A percentile compares a stretch with the other conserved stretches of the same genome.
phyloP scores from a whole-genome alignment of 2,329 filamentous ascomycete species.

The Esteya vermicola region DNA sequence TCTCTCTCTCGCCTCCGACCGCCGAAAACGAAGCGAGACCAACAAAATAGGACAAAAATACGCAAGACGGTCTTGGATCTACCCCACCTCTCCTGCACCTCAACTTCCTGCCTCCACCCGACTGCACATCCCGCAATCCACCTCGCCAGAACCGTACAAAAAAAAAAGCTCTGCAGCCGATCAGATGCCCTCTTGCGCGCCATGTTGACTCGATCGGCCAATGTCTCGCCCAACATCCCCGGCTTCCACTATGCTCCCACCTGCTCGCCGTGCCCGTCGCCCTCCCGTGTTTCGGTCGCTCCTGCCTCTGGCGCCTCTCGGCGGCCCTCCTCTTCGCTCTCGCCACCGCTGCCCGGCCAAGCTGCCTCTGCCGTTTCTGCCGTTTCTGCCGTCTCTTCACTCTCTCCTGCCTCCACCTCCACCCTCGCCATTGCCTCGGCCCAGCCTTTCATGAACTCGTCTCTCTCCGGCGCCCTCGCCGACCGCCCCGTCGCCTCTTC shows the following conservation, averaged over 20 bases:
- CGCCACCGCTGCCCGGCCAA: not conserved
- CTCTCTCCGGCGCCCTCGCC: conserved; percentile 1
- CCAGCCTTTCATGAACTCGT: not conserved
- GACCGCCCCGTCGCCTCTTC: not conserved
- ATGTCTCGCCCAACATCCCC: conserved; percentile 34
- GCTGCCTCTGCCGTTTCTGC: conserved; percentile 9
- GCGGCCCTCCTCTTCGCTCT: conserved; percentile 7
- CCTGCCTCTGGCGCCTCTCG: conserved; percentile 4
- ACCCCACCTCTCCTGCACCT: too few species aligned
- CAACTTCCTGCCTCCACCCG: too few species aligned
- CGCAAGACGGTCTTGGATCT: too few species aligned
- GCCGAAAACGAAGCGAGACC: too few species aligned
- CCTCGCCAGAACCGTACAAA: not conserved
- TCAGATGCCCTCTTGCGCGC: conserved; percentile 6
- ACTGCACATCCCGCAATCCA: too few species aligned
- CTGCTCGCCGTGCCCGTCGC: conserved; percentile 26
- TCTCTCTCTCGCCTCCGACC: too few species aligned
- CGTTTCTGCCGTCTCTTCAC: too few species aligned
- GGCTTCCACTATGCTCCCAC: conserved; percentile 32
- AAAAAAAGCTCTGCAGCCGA: not conserved
- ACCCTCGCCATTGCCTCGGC: not conserved
- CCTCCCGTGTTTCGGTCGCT: conserved; percentile 19
- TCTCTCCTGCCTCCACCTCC: not conserved
- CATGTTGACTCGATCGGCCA: conserved; percentile 47
- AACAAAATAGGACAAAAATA: too few species aligned